Base-by-base conservation (phyloP, 202 grass and related monocot species). In the Eragrostis tef region DNA sequence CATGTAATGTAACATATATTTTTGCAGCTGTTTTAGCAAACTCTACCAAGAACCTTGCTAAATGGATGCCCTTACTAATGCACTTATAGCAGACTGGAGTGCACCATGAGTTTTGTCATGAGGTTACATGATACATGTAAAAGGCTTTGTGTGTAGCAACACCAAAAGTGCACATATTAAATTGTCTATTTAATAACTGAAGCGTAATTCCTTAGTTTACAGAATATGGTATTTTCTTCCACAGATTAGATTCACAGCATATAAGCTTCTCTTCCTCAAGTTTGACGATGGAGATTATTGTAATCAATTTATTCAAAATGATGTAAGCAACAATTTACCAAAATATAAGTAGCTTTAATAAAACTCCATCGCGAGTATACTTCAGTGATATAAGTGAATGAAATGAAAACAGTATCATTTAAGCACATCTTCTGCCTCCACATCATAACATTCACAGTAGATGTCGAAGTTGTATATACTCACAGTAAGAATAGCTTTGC, bases 401-500 rank as follows among this genome's bases (percentile, higher is more conserved):
- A 26, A 25, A 60, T 19, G 25, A 68, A 74, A 73, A 53, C 25
- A 14, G 16, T 68, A 75, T 63, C 21, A 85, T 74, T 74, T 53
- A 45, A 27, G 46, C 29, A 45, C 16, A 57, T 80, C 4, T 67
- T 5, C 7, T 31, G 14, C 27, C 34, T 56, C 17, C 7, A 17
- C 43, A 27, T 57, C 25, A 39, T 68, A 63, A 29, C 0, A 63
- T 6, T 9, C 6, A 12, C 49, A 79, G 48, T 27, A 65, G 43
- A n/a, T 34, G 31, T 58, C 39, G 63, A 79, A 76, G 53, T 20
- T 73, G 65, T 66, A 83, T 80, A 62, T 76, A 90, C 93, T 88
- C 86, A 94, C 92, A 9, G 88, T 98, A 70, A 94, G 81, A 71
- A 98, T 98, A 79, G 92, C 77, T 89, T 98, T 98, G 36, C 95